A percentile compares a stretch with the other conserved stretches of the same genome.
These are phyloP conservation scores for Parasarocladium wereldwijsianum DNA, from an alignment of 2,329 filamentous ascomycete genomes.

Conservation along the genomic window DNA sequence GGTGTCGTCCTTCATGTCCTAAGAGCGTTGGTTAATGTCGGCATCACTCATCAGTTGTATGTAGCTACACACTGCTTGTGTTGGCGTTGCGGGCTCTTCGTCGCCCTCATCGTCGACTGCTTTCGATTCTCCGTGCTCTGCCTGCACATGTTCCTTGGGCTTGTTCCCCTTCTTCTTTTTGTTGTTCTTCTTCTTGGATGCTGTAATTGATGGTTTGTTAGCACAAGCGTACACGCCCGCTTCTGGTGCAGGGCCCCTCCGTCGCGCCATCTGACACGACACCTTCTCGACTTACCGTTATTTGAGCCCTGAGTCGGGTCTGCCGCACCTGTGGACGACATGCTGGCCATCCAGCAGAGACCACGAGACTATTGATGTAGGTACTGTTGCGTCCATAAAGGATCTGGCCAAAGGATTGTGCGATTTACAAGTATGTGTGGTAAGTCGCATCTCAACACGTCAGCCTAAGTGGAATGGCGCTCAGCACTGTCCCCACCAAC, in stretches of 20 bases:
- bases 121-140: constrained; percentile 17
- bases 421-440: too few relatives aligned
- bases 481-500: too few relatives aligned
- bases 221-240: too few relatives aligned
- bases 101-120: constrained; percentile 24
- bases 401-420: too few relatives aligned
- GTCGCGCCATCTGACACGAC: too few relatives aligned
- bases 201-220: constrained; percentile 13
- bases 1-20: too few relatives aligned
- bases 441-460: too few relatives aligned
- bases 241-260: too few relatives aligned
- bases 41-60: too few relatives aligned
- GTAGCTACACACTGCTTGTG: constrained; percentile 19
- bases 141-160: constrained; percentile 23
- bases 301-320: constrained; percentile 20
- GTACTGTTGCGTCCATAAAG: constrained; percentile 2
- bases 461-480: too few relatives aligned
- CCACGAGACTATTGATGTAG: neutral
- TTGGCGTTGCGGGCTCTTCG: constrained; percentile 26
- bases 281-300: constrained; percentile 23
- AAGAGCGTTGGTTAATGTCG: too few relatives aligned
- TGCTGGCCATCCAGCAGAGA: constrained; percentile 11
- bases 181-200: constrained; percentile 40
- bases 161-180: constrained; percentile 44
- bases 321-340: constrained; percentile 23